Conservation (phyloP, 2,329 filamentous ascomycete species). For the Nemania sp. region DNA sequence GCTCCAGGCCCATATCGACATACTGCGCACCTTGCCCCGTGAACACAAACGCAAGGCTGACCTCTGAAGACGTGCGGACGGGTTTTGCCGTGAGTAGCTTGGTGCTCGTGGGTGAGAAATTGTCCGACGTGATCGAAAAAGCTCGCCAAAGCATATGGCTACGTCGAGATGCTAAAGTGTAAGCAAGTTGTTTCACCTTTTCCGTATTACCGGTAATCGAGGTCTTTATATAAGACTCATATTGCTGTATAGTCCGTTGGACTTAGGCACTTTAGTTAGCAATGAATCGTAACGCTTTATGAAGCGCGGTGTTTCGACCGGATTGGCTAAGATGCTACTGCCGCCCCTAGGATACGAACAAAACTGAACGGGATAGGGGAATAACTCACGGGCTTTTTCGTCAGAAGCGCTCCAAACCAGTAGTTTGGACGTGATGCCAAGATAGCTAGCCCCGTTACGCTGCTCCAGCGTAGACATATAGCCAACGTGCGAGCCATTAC, state of each 20-base stretch:
- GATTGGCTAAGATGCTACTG: background rate
- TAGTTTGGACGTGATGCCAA: slow-evolving; percentile 14
- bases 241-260: slow-evolving; percentile 30
- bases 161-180: slow-evolving; percentile 35
- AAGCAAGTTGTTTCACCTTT: slow-evolving; percentile 33
- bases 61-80: slow-evolving; percentile 28
- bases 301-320: background rate
- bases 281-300: background rate
- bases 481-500: slow-evolving; percentile 19
- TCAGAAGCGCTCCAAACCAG: slow-evolving; percentile 39
- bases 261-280: slow-evolving; percentile 2
- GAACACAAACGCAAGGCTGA: slow-evolving; percentile 38
- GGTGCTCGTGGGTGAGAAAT: background rate
- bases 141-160: slow-evolving; percentile 34
- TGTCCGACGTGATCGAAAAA: slow-evolving; percentile 5
- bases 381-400: slow-evolving; percentile 30
- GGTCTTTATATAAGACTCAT: slow-evolving; percentile 31
- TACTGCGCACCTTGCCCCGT: slow-evolving; percentile 33
- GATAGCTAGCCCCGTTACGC: background rate
- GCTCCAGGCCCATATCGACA: slow-evolving; percentile 31
- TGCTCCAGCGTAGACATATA: background rate
- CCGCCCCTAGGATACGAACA: background rate
- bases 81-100: slow-evolving; percentile 17
- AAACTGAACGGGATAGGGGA: background rate
- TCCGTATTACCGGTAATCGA: slow-evolving; percentile 9